phyloP scores from a whole-genome alignment of 2,329 filamentous ascomycete species.

The Ophiostoma pallidulum region DNA sequence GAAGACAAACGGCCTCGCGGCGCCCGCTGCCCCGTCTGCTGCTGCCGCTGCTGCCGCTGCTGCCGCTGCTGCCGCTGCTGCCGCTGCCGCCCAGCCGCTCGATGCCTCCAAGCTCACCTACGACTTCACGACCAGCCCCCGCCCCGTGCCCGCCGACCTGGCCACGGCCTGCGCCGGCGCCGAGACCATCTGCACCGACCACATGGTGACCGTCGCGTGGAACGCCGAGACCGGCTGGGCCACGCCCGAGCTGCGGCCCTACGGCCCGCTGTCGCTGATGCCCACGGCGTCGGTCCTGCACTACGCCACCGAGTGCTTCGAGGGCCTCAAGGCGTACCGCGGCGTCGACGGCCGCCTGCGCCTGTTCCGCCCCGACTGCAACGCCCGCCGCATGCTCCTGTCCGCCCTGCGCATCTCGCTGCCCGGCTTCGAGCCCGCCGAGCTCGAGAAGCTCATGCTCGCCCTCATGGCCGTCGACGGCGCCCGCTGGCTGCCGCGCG shows the following conservation, averaged over 20 bases:
- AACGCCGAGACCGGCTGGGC: slow-evolving; percentile 57
- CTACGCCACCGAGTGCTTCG: slow-evolving; percentile 88
- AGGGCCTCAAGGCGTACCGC: slow-evolving; percentile 74
- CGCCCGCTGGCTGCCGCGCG: slow-evolving; percentile 62
- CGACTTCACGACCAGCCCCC: slow-evolving; percentile 41
- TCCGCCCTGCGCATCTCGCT: slow-evolving; percentile 60
- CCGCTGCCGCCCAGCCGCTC: slow-evolving; percentile 38
- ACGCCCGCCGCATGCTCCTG: slow-evolving; percentile 55
- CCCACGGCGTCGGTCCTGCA: slow-evolving; percentile 75
- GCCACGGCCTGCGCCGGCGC: slow-evolving; percentile 35
- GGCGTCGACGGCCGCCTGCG: slow-evolving; percentile 66
- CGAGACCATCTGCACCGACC: slow-evolving; percentile 63
- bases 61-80: too few species aligned
- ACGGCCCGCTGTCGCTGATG: slow-evolving; percentile 67
- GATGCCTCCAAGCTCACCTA: slow-evolving; percentile 54
- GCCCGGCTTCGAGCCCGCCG: slow-evolving; percentile 59
- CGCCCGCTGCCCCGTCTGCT: slow-evolving; percentile 8
- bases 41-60: too few species aligned
- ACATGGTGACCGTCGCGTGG: slow-evolving; percentile 77
- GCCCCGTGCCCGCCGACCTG: slow-evolving; percentile 40
- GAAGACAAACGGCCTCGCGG: slow-evolving; percentile 10
- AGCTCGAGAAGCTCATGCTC: slow-evolving; percentile 65
- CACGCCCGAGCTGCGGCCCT: slow-evolving; percentile 63
- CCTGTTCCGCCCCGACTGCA: slow-evolving; percentile 67
- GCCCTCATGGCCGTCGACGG: slow-evolving; percentile 65